These are phyloP conservation scores for Withania somnifera DNA, from an alignment of 305 asterid species.

Conservation along the genomic window DNA sequence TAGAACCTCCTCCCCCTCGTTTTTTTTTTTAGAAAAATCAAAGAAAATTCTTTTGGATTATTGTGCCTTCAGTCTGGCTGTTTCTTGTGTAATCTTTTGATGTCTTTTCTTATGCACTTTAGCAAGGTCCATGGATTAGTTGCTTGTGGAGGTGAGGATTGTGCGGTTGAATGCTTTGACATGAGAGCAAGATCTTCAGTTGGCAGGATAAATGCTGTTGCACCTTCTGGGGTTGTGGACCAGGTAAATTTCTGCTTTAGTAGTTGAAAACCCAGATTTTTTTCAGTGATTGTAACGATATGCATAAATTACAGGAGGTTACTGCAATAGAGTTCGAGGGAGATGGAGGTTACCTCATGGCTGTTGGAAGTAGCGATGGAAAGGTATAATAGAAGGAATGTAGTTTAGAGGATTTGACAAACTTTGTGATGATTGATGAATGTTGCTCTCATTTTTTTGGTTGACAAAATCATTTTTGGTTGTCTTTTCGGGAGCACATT, in stretches of 20 bases:
- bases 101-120: slow-evolving; percentile 7
- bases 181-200: slow-evolving; percentile 70
- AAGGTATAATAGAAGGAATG: slow-evolving; percentile 42
- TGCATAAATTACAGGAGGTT: slow-evolving; percentile 49
- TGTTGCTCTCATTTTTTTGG: neutral
- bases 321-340: slow-evolving; percentile 85
- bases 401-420: neutral
- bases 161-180: slow-evolving; percentile 92
- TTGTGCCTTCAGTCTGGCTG: neutral
- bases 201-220: slow-evolving; percentile 63
- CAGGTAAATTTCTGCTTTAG: slow-evolving; percentile 33
- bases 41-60: too few species aligned
- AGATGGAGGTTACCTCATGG: slow-evolving; percentile 71
- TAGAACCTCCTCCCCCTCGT: neutral
- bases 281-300: neutral
- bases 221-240: slow-evolving; percentile 48
- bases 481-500: neutral
- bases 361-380: slow-evolving; percentile 90
- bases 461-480: neutral
- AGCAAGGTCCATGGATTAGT: slow-evolving; percentile 83
- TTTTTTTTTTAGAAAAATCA: neutral
- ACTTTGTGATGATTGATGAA: neutral
- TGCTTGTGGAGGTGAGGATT: slow-evolving; percentile 93
- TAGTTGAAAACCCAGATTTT: neutral
- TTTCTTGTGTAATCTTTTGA: neutral